Evolutionary conservation across 108 stramenopile species (phyloP).

Genomic region (Discostella stelligeroides): DNA sequence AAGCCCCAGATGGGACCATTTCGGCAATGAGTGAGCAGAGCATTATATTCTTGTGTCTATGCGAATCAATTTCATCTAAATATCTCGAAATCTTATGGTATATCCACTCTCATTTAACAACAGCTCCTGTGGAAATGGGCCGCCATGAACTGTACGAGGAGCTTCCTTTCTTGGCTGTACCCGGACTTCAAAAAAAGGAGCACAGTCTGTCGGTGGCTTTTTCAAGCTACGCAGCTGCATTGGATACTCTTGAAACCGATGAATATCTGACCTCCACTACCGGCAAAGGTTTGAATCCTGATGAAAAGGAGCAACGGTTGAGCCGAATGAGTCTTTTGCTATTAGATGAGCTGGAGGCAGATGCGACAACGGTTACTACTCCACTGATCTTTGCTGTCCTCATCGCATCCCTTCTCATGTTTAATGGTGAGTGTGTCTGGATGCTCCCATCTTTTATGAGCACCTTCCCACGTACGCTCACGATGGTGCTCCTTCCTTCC

Average conservation of each 20-base stretch:
- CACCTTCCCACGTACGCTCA: not conserved
- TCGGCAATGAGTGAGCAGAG: conserved; percentile 15
- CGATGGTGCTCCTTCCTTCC: not conserved
- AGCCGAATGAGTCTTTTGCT: conserved; percentile 73
- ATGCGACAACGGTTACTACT: conserved; percentile 79
- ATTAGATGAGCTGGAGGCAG: conserved; percentile 84
- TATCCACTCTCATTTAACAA: conserved; percentile 8
- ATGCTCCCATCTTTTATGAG: not conserved
- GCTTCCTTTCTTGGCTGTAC: conserved; percentile 81
- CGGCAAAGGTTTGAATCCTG: conserved; percentile 43
- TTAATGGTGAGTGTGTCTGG: conserved; percentile 21
- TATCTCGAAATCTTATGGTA: no score
- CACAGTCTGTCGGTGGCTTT: conserved; percentile 68
- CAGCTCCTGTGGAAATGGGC: conserved; percentile 74
- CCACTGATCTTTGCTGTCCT: conserved; percentile 83
- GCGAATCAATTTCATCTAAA: no score
- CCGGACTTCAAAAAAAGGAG: conserved; percentile 79
- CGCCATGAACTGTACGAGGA: conserved; percentile 82
- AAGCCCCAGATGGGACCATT: conserved; percentile 33
- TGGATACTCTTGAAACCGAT: conserved; percentile 64
- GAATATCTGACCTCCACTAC: conserved; percentile 39
- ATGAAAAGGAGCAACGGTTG: conserved; percentile 53
- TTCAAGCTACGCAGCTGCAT: conserved; percentile 78
- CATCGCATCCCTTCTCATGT: conserved; percentile 50
- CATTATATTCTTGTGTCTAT: no score